Base-by-base conservation (phyloP, 176 grass and related monocot genomes). In the Eleusine coracana region DNA sequence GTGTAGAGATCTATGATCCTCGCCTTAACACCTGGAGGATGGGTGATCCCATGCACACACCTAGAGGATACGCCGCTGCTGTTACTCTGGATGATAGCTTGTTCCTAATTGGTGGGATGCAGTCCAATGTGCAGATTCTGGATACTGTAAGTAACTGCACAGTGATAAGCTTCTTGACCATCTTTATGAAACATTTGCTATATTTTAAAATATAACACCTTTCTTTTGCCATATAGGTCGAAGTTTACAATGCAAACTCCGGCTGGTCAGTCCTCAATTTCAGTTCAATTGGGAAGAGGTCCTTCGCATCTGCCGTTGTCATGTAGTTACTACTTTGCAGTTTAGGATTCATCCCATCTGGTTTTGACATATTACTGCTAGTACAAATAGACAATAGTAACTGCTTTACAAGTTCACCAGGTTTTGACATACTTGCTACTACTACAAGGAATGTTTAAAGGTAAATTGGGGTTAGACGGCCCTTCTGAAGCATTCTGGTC, bases 1-100 rank as follows among this genome's bases (percentile, higher is more conserved):
- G 82, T 13, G 77, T 93, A 14, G 96, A 98, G 84, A 85, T 85
- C 54, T 93, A 90, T 46, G 96, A 98, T 67, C 96, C 89, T 70
- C 90, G 92, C 37, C 77, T 91, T 15, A 78, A 86, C 28, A 28
- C 82, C 9, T 95, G 92, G 96, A 87, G 83, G 87, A 90, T 89
- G 42, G 82, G 75, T 44, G 77, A 79, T 44, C 85, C 96, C 25
- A 90, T 98, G 92, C 85, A 72, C 70, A 58, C 68, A 42, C 64
- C 75, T 55, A 91, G 91, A 90, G 88, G 92, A 89, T 98, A 98
- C 58, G 86, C 85, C 5, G 70, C 92, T 16, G 74, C 87, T 0
- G 85, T 77, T 38, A 88, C 86, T 20, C 63, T 98, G 29, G 73
- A 88, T 34, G 76, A 91, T 52, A 87, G 36, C 31, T 27, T 98